Conservation (phyloP, 371 early-diverging fungal species). For the Mucor irregularis region DNA sequence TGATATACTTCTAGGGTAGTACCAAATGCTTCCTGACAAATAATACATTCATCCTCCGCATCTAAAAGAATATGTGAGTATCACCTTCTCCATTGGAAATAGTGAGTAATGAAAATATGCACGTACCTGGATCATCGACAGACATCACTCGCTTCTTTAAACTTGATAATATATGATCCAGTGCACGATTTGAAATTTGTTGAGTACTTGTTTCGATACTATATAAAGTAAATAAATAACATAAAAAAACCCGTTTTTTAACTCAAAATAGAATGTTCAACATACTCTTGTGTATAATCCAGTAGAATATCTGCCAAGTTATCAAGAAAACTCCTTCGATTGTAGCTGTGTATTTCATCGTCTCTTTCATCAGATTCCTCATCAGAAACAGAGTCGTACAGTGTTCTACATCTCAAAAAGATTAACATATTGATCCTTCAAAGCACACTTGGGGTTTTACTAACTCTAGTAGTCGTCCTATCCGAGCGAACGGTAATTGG, state of each 20-base stretch:
- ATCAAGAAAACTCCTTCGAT: slow-evolving; percentile 11
- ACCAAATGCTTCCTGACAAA: slow-evolving; percentile 16
- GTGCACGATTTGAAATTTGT: neutral
- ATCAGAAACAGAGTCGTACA: slow-evolving; percentile 6
- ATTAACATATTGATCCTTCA: neutral
- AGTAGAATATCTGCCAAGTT: slow-evolving; percentile 10
- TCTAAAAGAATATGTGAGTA: neutral
- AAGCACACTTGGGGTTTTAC: neutral
- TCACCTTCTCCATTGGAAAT: neutral
- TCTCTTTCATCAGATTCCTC: slow-evolving; percentile 13
- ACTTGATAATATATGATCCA: neutral
- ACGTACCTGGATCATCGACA: slow-evolving; percentile 4
- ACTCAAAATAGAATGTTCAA: too few species aligned
- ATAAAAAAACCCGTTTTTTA: too few species aligned
- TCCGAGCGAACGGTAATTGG: slow-evolving; percentile 6
- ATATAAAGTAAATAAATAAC: neutral
- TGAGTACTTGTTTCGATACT: slow-evolving; percentile 3
- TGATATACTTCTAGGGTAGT: neutral
- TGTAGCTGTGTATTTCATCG: neutral
- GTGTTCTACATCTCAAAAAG: neutral
- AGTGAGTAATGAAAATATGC: neutral
- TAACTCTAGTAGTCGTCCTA: slow-evolving; percentile 7
- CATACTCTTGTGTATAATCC: slow-evolving; percentile 9
- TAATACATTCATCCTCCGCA: slow-evolving; percentile 14
- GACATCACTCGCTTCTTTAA: neutral